A percentile compares a stretch with the other conserved stretches of the same genome.
Evolutionary conservation across 139 green algal species (phyloP).

Genomic region (Chlamydomonas applanata): DNA sequence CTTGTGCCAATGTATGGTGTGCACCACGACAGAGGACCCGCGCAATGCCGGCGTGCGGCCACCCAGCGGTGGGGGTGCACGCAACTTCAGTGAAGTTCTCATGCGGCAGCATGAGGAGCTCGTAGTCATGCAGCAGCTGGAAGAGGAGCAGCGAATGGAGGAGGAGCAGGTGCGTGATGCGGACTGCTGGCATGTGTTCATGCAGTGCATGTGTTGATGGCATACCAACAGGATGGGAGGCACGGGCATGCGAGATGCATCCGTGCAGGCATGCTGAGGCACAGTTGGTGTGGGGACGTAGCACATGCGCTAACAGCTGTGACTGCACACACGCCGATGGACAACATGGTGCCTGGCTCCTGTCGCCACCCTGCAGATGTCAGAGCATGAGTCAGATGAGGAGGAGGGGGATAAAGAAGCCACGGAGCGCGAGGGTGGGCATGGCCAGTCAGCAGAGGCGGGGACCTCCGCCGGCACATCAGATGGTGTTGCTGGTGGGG

Average conservation of each 20-base stretch:
- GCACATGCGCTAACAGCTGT: too few species aligned
- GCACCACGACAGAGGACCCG: too few species aligned
- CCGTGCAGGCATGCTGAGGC: too few species aligned
- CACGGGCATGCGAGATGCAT: too few species aligned
- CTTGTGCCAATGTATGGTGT: neutral
- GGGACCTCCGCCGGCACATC: too few species aligned
- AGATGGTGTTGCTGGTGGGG: too few species aligned
- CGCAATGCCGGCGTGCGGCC: neutral
- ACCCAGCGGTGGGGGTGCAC: neutral
- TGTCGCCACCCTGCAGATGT: slow-evolving; percentile 32
- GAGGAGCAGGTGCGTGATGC: slow-evolving; percentile 23
- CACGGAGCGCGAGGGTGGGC: neutral
- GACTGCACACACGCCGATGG: too few species aligned
- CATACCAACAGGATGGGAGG: too few species aligned
- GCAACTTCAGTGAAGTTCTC: slow-evolving; percentile 29
- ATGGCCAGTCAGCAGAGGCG: neutral
- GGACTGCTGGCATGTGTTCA: neutral
- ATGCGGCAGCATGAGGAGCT: slow-evolving; percentile 56
- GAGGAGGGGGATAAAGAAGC: slow-evolving; percentile 19
- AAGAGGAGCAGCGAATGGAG: slow-evolving; percentile 33
- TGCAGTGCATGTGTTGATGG: too few species aligned
- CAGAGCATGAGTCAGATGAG: slow-evolving; percentile 38
- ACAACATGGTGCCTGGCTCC: too few species aligned
- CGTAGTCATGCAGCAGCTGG: slow-evolving; percentile 16
- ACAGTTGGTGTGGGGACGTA: too few species aligned